Base-by-base conservation (phyloP, 2,329 filamentous ascomycete species). In the Alternaria alternata region DNA sequence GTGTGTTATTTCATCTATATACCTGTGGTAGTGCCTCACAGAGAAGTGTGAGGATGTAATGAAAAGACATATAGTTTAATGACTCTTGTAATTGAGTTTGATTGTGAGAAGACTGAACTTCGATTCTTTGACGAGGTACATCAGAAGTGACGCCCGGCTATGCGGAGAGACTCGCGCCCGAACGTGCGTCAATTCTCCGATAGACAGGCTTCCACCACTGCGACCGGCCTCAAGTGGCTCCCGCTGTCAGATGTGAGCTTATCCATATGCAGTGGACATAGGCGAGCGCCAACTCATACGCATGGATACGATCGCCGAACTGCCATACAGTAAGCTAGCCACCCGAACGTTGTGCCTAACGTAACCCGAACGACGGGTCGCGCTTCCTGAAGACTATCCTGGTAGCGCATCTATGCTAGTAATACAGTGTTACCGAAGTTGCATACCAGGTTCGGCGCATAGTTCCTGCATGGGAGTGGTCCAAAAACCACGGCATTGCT, bases 381-480 rank as follows among this genome's bases (percentile, higher is more conserved):
- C 34, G 22, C 32, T 26, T 58, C 34, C 9, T 54, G 30, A 34
- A 53, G 18, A 47, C 5, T 18, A 47, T 48, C 42, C 54, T 18
- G 43, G 58, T 44, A 24, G 58, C 54, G 38, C 54, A 56, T 58
- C 52, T 36, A 24, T 39, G 41, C 51, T 59, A 61, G 26, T 52
- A 34, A 41, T 47, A 61, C 59, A 62, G 52, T 54, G 53, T 36
- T 51, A 59, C 54, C 57, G 64, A 65, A 56, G 61, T 64, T 46
- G 53, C 55, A 44, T 54, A 61, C 51, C 47, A 59, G 46, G 69
- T 72, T 73, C 62, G 66, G 71, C 68, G 68, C 61, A 65, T 67
- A 65, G 69, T 71, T 73, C 67, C 63, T 73, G 69, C 62, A 61
- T 65, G 22, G 51, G 54, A 72, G 61, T 59, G 62, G 54, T 54